A percentile compares a stretch with the other conserved stretches of the same genome.
Evolutionary conservation across 2,329 filamentous ascomycete species (phyloP).

Genomic region (Emergomyces orientalis): DNA sequence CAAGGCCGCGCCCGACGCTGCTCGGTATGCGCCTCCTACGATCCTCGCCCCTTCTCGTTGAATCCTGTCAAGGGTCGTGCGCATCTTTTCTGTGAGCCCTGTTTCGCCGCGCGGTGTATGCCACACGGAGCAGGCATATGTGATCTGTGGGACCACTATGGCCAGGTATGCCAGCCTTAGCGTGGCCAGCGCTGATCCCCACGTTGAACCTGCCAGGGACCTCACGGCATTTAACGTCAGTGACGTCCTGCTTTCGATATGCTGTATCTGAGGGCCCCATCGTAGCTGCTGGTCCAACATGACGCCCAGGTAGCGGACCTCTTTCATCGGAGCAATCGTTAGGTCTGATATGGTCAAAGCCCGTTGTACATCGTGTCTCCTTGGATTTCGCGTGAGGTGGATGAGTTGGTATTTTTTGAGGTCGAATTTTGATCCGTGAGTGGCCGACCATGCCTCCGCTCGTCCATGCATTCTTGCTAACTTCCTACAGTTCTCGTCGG

Average conservation of each 20-base stretch:
- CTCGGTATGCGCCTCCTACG: too few species aligned
- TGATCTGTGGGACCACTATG: too few species aligned
- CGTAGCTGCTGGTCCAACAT: conserved; percentile 19
- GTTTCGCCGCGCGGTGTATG: too few species aligned
- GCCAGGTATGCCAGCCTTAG: background rate
- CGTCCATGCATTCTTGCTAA: conserved; percentile 14
- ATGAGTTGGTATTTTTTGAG: conserved; percentile 20
- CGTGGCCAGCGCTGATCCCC: conserved; percentile 9
- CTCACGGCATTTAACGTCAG: conserved; percentile 19
- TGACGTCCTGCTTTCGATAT: conserved; percentile 17
- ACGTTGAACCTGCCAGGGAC: conserved; percentile 20
- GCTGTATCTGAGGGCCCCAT: conserved; percentile 19
- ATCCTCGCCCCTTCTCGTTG: too few species aligned
- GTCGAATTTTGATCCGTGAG: conserved; percentile 18
- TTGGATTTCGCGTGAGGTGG: conserved; percentile 17
- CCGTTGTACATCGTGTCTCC: conserved; percentile 13
- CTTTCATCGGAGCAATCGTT: conserved; percentile 12
- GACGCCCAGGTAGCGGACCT: conserved; percentile 19
- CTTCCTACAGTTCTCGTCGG: conserved; percentile 15
- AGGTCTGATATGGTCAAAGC: conserved; percentile 13
- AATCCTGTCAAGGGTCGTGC: too few species aligned
- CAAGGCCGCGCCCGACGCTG: too few species aligned
- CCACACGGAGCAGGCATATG: too few species aligned
- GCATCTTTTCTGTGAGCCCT: too few species aligned
- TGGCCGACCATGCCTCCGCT: conserved; percentile 15